These are phyloP conservation scores for Ambrosiella xylebori DNA, from an alignment of 2,329 filamentous ascomycete genomes.

Conservation along the genomic window DNA sequence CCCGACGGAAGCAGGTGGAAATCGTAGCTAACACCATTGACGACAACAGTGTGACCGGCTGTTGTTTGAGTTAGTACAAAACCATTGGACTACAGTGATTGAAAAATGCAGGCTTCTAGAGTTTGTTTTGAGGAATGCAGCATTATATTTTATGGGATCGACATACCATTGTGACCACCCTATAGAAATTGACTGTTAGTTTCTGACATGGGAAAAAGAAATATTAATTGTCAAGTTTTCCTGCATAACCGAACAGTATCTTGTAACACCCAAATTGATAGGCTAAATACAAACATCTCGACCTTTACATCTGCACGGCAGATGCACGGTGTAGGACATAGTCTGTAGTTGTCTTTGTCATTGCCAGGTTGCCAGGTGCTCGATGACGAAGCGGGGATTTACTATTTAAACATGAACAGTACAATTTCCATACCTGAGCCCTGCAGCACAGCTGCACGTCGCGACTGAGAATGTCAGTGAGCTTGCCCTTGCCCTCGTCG, in stretches of 20 bases:
- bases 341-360: too few relatives aligned
- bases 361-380: too few relatives aligned
- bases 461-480: conserved; percentile 12
- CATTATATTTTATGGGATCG: not conserved
- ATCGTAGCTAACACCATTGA: conserved; percentile 15
- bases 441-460: conserved; percentile 14
- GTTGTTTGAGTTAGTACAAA: conserved; percentile 5
- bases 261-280: not conserved
- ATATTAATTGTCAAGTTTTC: not conserved
- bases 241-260: not conserved
- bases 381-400: too few relatives aligned
- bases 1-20: conserved; percentile 30
- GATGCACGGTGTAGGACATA: not conserved
- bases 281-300: not conserved
- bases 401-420: not conserved
- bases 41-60: conserved; percentile 13
- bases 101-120: too few relatives aligned
- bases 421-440: conserved; percentile 10
- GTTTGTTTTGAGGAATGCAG: too few relatives aligned
- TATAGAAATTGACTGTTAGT: conserved; percentile 1
- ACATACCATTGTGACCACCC: conserved; percentile 13
- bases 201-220: not conserved
- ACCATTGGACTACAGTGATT: too few relatives aligned
- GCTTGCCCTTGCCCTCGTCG: conserved; percentile 14
- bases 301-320: not conserved